These are phyloP conservation scores for Clonostachys rhizophaga DNA, from an alignment of 2,329 filamentous ascomycete species.

Conservation along the genomic window DNA sequence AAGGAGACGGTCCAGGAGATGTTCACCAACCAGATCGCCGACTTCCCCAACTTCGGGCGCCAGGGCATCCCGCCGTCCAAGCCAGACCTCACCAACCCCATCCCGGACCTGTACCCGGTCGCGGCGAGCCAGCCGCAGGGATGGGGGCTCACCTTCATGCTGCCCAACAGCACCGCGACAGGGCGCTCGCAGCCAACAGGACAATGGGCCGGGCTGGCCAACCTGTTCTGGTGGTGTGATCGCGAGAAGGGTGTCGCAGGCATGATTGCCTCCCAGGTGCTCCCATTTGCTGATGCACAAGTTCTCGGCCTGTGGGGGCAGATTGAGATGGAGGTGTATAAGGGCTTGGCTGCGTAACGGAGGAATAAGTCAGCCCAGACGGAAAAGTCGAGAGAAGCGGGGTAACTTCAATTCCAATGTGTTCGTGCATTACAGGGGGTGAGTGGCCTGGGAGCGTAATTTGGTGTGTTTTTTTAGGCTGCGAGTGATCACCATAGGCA, in stretches of 20 bases:
- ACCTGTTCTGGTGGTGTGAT: constrained; percentile 61
- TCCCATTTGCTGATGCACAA: constrained; percentile 40
- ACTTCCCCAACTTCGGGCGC: constrained; percentile 47
- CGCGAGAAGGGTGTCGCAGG: constrained; percentile 53
- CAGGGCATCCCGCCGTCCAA: constrained; percentile 38
- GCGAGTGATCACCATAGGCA: no score
- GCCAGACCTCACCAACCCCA: constrained; percentile 37
- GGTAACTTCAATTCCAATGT: no score
- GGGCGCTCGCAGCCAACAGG: constrained; percentile 45
- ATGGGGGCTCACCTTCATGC: constrained; percentile 58
- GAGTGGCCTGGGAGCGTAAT: no score
- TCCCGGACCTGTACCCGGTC: constrained; percentile 45
- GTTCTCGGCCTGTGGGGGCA: constrained; percentile 32
- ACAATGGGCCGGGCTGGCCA: constrained; percentile 56
- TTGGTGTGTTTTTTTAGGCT: no score
- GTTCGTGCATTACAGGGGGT: no score
- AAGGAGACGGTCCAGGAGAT: constrained; percentile 56
- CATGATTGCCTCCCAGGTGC: constrained; percentile 42
- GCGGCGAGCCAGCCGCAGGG: constrained; percentile 49
- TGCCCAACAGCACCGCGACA: constrained; percentile 38
- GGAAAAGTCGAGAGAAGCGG: no score
- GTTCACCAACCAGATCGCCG: constrained; percentile 59
- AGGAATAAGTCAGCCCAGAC: no score
- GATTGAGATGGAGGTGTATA: constrained; percentile 31
- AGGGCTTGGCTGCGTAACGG: constrained; percentile 7